phyloP scores from a whole-genome alignment of 2,329 filamentous ascomycete genomes.

The Penicillium digitatum region DNA sequence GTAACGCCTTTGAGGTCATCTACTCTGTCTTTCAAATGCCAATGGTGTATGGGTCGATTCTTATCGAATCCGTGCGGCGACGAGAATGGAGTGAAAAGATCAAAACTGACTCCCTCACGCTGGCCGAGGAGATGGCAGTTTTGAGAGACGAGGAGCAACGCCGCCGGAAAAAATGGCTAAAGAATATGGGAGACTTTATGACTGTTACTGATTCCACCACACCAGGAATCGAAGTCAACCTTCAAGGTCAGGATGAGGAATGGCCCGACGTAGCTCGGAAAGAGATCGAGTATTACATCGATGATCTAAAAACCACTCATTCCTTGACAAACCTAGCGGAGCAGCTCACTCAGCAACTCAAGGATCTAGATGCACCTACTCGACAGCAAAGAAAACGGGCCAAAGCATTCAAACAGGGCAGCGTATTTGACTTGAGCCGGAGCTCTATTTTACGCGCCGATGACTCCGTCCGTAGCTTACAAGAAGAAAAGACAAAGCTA shows the following conservation, averaged over 20 bases:
- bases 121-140: constrained; percentile 88
- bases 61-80: constrained; percentile 79
- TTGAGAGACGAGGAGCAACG: constrained; percentile 92
- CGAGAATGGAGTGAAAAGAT: constrained; percentile 92
- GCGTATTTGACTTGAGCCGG: constrained; percentile 86
- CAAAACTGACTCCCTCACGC: constrained; percentile 74
- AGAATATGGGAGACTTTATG: constrained; percentile 72
- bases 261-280: constrained; percentile 76
- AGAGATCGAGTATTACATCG: constrained; percentile 72
- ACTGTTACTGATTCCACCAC: constrained; percentile 63
- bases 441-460: constrained; percentile 86
- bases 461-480: constrained; percentile 70
- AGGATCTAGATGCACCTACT: constrained; percentile 75
- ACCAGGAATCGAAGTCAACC: constrained; percentile 76
- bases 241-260: constrained; percentile 70
- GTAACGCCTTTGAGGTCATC: constrained; percentile 76
- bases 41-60: constrained; percentile 81
- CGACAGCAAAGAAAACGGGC: constrained; percentile 81
- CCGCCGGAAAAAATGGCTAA: constrained; percentile 84
- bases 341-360: constrained; percentile 71
- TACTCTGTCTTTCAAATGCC: constrained; percentile 78
- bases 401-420: constrained; percentile 94
- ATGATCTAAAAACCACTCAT: constrained; percentile 60
- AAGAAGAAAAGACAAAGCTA: constrained; percentile 73
- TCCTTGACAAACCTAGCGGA: constrained; percentile 63